Conservation (phyloP, 1,284 basidiomycete species). For the Apiotrichum brassicae region DNA sequence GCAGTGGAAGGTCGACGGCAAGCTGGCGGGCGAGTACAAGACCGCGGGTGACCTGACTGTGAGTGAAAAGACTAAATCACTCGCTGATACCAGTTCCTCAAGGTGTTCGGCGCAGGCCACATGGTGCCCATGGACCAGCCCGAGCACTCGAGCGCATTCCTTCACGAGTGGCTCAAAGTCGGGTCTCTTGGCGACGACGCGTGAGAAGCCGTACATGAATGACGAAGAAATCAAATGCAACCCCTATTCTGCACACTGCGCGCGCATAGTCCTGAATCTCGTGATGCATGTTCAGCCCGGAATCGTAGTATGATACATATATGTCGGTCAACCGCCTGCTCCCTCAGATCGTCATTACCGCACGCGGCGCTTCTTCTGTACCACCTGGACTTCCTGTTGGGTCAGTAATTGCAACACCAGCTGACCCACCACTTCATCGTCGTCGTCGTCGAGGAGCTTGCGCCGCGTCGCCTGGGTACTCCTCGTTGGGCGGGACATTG, state of each 20-base stretch:
- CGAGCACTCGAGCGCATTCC: conserved; percentile 41
- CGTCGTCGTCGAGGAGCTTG: conserved; percentile 15
- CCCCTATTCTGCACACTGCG: no score
- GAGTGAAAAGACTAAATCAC: conserved; percentile 48
- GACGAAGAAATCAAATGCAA: neutral
- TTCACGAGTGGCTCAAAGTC: conserved; percentile 42
- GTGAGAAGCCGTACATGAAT: neutral
- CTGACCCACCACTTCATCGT: conserved; percentile 23
- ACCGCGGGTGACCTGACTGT: conserved; percentile 58
- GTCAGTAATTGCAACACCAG: conserved; percentile 21
- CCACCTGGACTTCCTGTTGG: conserved; percentile 18
- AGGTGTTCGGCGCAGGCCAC: conserved; percentile 41
- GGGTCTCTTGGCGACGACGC: conserved; percentile 1
- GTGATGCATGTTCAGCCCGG: no score
- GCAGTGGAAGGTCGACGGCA: conserved; percentile 51
- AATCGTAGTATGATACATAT: no score
- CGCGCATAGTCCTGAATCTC: no score
- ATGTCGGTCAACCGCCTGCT: no score
- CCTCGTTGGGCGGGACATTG: neutral
- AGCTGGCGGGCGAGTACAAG: conserved; percentile 54
- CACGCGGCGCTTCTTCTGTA: conserved; percentile 25
- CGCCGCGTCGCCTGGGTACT: conserved; percentile 6
- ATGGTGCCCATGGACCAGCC: conserved; percentile 50
- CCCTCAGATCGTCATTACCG: no score
- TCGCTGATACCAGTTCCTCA: conserved; percentile 17